Evolutionary conservation across 305 asterid genomes (phyloP).

Genomic region (Fraxinus dipetala): DNA sequence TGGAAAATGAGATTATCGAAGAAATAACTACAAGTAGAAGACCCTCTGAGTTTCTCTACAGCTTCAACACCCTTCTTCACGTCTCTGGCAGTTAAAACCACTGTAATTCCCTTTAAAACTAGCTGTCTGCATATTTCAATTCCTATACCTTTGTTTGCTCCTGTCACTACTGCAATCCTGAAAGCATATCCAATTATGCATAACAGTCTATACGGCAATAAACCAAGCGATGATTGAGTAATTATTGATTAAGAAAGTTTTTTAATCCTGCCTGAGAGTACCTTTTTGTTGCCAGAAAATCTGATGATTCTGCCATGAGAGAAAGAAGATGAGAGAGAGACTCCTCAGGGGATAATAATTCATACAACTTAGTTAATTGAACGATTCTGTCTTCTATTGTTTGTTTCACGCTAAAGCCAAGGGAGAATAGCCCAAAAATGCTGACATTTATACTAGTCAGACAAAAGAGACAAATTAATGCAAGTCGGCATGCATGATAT

Average conservation of each 20-base stretch:
- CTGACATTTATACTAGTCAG: background rate
- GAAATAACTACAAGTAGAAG: background rate
- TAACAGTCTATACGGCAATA: background rate
- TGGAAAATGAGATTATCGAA: conserved; percentile 35
- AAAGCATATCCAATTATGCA: background rate
- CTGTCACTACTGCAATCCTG: conserved; percentile 44
- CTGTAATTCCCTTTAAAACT: conserved; percentile 35
- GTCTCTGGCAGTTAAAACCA: conserved; percentile 41
- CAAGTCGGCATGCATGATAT: background rate
- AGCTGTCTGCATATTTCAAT: conserved; percentile 37
- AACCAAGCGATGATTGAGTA: background rate
- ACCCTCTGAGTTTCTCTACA: conserved; percentile 27
- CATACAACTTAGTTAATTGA: background rate
- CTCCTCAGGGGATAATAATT: background rate
- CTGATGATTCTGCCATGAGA: background rate
- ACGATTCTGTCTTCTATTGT: background rate
- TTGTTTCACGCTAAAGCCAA: background rate
- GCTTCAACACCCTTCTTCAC: conserved; percentile 40
- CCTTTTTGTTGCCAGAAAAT: conserved; percentile 4
- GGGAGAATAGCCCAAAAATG: background rate
- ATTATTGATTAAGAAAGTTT: background rate
- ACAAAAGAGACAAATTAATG: background rate
- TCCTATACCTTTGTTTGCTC: conserved; percentile 48
- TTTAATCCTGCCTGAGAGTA: background rate
- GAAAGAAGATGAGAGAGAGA: background rate